Percentiles rank a stretch among this genome's conserved stretches.
phyloP scores from a whole-genome alignment of 768 basidiomycete genomes.

The Suillus ampliporus region DNA sequence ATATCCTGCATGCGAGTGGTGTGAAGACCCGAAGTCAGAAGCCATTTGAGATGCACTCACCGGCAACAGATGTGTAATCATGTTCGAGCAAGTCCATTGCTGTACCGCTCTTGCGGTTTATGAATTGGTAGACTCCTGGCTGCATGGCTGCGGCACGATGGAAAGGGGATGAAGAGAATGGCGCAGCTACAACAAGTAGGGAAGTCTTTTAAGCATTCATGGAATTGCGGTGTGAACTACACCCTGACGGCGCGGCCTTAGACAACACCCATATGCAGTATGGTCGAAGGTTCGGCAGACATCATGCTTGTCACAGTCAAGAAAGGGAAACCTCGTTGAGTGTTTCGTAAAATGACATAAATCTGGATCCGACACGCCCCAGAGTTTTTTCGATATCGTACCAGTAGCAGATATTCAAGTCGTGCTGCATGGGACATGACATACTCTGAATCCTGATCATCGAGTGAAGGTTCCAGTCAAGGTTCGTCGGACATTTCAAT shows the following conservation, averaged over 20 bases:
- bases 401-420: no score
- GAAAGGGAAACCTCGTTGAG: background rate
- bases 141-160: conserved; percentile 17
- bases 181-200: background rate
- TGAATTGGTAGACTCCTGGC: conserved; percentile 37
- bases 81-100: conserved; percentile 36
- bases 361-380: background rate
- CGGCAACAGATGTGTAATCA: conserved; percentile 20
- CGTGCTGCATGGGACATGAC: no score
- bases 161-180: background rate
- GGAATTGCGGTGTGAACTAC: background rate
- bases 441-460: no score
- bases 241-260: background rate
- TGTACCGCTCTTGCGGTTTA: conserved; percentile 39
- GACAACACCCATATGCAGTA: no score
- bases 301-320: background rate
- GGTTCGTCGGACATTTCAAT: background rate
- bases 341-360: background rate
- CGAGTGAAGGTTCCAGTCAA: no score
- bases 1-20: conserved; percentile 26
- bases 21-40: background rate
- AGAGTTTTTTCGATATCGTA: no score
- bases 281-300: background rate
- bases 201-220: background rate
- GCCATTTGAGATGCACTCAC: conserved; percentile 19